These are phyloP conservation scores for Tolypocladium guangdongense DNA, from an alignment of 2,329 filamentous ascomycete species.

Conservation along the genomic window DNA sequence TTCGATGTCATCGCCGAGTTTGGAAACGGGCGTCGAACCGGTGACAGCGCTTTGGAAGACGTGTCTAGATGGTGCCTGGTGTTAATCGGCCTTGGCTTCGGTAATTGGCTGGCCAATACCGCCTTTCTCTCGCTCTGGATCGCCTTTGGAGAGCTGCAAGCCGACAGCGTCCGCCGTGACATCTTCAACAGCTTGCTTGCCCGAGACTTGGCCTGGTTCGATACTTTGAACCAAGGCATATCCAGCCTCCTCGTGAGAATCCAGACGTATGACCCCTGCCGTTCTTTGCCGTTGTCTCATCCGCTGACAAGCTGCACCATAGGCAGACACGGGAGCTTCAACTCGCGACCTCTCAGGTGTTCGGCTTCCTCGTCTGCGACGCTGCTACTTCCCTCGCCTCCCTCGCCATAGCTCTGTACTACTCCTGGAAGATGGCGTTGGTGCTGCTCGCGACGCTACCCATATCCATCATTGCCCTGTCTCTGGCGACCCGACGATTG, in stretches of 20 bases:
- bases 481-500: conserved; percentile 48
- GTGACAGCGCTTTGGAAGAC: conserved; percentile 38
- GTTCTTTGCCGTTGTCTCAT: not conserved
- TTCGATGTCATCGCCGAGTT: conserved; percentile 62
- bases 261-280: conserved; percentile 51
- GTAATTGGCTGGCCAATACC: conserved; percentile 56
- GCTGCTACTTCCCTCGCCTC: conserved; percentile 53
- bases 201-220: conserved; percentile 75
- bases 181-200: conserved; percentile 60
- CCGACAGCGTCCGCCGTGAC: conserved; percentile 48
- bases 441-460: conserved; percentile 67
- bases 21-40: conserved; percentile 41
- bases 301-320: not conserved
- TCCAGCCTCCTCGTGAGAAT: conserved; percentile 59
- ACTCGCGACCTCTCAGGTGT: conserved; percentile 64
- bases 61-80: conserved; percentile 51
- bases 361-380: conserved; percentile 60
- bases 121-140: conserved; percentile 62
- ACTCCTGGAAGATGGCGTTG: conserved; percentile 75
- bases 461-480: conserved; percentile 49
- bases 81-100: conserved; percentile 51
- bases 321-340: conserved; percentile 80
- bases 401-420: conserved; percentile 61
- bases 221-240: conserved; percentile 59
- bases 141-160: conserved; percentile 71